Percentiles rank a stretch among this genome's conserved stretches.
Evolutionary conservation across 495 filamentous ascomycete species (phyloP).

Genomic region (Aspergillus steynii): DNA sequence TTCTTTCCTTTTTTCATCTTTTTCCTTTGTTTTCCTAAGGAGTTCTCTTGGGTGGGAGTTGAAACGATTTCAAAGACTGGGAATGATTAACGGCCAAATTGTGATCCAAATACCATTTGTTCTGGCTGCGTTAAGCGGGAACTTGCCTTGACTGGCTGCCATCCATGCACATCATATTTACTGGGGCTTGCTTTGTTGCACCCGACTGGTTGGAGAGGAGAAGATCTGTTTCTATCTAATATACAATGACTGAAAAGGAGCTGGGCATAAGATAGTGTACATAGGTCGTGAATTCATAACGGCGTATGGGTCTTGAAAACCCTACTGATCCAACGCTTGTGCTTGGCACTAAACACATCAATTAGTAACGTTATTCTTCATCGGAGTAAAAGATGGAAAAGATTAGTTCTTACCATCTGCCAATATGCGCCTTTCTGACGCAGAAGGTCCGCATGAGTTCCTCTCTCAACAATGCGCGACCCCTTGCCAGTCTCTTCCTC

Average conservation of each 20-base stretch:
- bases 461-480: conserved; percentile 25
- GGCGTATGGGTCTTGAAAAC: neutral
- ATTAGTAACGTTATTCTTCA: conserved; percentile 26
- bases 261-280: neutral
- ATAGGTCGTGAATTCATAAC: neutral
- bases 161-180: neutral
- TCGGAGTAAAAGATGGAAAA: neutral
- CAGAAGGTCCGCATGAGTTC: conserved; percentile 27
- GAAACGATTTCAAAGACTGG: no score
- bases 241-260: neutral
- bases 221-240: neutral
- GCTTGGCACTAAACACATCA: neutral
- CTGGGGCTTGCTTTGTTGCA: neutral
- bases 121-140: no score
- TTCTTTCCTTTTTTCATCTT: no score
- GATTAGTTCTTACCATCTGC: conserved; percentile 37
- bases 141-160: neutral
- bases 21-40: no score
- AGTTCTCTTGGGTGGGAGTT: no score
- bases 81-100: no score
- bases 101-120: no score
- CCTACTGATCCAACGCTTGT: conserved; percentile 1
- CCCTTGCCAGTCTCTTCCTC: conserved; percentile 29
- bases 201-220: no score
- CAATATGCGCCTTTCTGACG: conserved; percentile 35